phyloP scores from a whole-genome alignment of 257 asterid genomes.

The Apocynum venetum region DNA sequence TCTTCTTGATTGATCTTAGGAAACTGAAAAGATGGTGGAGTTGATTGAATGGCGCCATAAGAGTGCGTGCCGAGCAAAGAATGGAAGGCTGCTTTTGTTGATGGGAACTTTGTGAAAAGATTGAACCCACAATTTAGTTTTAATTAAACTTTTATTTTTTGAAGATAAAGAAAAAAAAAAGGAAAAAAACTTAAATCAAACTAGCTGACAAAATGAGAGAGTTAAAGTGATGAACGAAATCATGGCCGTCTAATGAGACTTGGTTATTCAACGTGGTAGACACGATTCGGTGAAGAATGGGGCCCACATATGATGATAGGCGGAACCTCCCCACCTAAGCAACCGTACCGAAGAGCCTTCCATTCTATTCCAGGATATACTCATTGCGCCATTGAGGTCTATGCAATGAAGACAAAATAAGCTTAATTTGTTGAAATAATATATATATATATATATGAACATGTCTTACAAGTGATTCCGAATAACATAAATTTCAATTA shows the following conservation, averaged over 20 bases:
- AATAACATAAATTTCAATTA: too few relatives aligned
- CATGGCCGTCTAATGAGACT: background rate
- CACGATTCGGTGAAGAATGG: background rate
- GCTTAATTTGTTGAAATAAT: too few relatives aligned
- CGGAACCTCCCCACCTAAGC: background rate
- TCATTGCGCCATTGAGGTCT: background rate
- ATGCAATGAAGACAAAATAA: too few relatives aligned
- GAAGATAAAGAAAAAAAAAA: background rate
- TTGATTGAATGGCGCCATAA: background rate
- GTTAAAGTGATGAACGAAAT: background rate
- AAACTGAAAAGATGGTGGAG: background rate
- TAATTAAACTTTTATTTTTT: background rate
- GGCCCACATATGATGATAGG: background rate
- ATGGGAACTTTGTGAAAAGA: background rate
- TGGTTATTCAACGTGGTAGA: background rate
- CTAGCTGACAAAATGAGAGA: background rate
- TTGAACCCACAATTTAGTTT: background rate
- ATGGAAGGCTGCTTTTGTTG: background rate
- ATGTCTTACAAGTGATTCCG: too few relatives aligned
- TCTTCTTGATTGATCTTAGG: background rate
- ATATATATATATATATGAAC: too few relatives aligned
- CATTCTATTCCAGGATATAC: slow-evolving; percentile 1
- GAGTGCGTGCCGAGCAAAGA: background rate
- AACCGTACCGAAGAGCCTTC: background rate
- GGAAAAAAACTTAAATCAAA: background rate